Evolutionary conservation across 257 asterid species (phyloP), one percentile per base, ranked within the genome.

Genomic region (Nemophila menziesii): DNA sequence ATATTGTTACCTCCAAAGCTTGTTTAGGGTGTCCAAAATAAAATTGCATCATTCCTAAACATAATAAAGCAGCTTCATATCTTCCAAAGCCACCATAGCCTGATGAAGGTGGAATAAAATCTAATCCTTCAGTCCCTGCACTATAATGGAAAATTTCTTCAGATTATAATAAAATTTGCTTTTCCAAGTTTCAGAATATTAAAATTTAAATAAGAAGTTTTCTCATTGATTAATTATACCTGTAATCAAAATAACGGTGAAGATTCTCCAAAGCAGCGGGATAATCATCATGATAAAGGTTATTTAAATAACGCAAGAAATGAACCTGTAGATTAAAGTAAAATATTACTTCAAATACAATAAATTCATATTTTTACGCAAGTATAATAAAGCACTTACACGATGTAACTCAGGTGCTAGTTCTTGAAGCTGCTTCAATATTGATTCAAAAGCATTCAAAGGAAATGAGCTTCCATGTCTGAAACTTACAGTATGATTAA

Each of bases 121-220:
- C 94, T 54, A 70, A 58, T 58, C 98, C 98, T 75, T 89, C 98
- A 44, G 78, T 85, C 93, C 98, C 98, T 84, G 98, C 98, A 89
- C 98, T 87, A 83, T 68, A 71, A 64, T 64, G 70, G 52, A 39
- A 66, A 65, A 48, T 59, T 36, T 41, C 53, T 61, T 44, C 75
- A 68, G 49, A 47, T 74, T 39, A 63, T 55, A 53, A 4, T 2
- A 5, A 16, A 20, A 62, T 20, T 37, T 14, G 13, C 8, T 44
- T 22, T 21, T 13, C n/a, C 24, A 3, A 29, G 36, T 13, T 29
- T 29, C 36, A 29, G 9, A 29, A 7, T 7, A 29, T 26, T 26
- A 26, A 26, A 26, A 26, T 4, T 26, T 4, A 26, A 29, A 29
- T 29, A 29, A 29, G 3, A 5, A 29, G 1, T 7, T 2, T 29